phyloP scores from a whole-genome alignment of 129 eudicot genomes.

The Saposhnikovia divaricata region DNA sequence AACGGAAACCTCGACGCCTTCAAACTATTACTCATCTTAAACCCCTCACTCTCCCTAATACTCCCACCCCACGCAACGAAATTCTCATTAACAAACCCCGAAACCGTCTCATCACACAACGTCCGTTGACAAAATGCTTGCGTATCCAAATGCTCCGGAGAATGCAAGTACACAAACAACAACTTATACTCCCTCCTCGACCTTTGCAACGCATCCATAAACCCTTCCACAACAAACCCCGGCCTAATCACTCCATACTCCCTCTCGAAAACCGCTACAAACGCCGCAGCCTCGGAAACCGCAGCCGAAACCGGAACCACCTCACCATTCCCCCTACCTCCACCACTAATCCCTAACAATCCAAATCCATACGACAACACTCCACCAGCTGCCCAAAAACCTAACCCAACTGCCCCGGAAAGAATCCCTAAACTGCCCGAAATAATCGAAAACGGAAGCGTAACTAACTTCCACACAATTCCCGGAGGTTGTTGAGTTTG shows the following conservation, averaged over 20 bases:
- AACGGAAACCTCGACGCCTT: conserved; percentile 90
- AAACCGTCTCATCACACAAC: conserved; percentile 52
- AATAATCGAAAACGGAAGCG: conserved; percentile 76
- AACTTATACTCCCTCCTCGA: conserved; percentile 74
- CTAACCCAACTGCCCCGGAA: conserved; percentile 75
- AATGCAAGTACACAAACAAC: conserved; percentile 86
- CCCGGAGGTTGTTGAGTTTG: conserved; percentile 32
- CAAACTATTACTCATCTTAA: conserved; percentile 95
- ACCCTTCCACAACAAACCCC: conserved; percentile 70
- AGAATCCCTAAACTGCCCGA: conserved; percentile 78
- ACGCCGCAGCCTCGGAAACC: conserved; percentile 61
- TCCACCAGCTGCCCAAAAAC: conserved; percentile 85
- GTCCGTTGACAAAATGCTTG: conserved; percentile 54
- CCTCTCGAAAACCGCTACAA: conserved; percentile 61
- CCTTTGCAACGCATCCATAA: conserved; percentile 86
- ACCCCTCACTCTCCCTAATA: conserved; percentile 80
- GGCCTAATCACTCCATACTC: conserved; percentile 56
- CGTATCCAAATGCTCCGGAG: conserved; percentile 92
- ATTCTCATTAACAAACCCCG: conserved; percentile 72
- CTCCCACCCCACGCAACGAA: conserved; percentile 96
- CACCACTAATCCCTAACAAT: conserved; percentile 46
- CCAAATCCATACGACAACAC: conserved; percentile 62
- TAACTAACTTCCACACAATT: conserved; percentile 72
- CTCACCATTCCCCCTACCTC: conserved; percentile 20
- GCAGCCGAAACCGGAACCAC: conserved; percentile 50